Percentiles rank a stretch among this genome's conserved stretches.
phyloP scores from a whole-genome alignment of 805 yeast genomes.

The Candida nanaspora region DNA sequence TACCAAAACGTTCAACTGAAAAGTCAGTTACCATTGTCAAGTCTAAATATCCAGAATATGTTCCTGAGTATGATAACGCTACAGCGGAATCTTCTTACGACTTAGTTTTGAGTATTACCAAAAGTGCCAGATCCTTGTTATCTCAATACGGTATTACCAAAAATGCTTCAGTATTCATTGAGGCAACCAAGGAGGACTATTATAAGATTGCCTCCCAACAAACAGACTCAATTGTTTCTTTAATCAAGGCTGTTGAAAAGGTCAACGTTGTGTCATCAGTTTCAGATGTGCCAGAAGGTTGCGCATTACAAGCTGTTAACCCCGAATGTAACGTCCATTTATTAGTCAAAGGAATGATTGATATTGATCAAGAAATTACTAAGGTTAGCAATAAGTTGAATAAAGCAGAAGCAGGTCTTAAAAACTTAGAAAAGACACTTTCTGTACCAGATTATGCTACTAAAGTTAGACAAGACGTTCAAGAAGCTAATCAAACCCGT shows the following conservation, averaged over 20 bases:
- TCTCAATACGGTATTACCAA: slow-evolving; percentile 85
- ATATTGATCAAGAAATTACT: slow-evolving; percentile 81
- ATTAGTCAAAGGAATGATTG: slow-evolving; percentile 90
- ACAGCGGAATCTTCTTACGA: slow-evolving; percentile 73
- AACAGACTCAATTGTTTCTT: slow-evolving; percentile 79
- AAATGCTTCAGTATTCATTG: slow-evolving; percentile 82
- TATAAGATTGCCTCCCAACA: slow-evolving; percentile 56
- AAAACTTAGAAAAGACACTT: slow-evolving; percentile 63
- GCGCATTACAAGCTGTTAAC: slow-evolving; percentile 77
- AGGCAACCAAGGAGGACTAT: slow-evolving; percentile 44
- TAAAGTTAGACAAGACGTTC: slow-evolving; percentile 79
- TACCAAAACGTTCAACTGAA: slow-evolving; percentile 80
- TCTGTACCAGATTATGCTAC: slow-evolving; percentile 68
- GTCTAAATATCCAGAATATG: slow-evolving; percentile 72
- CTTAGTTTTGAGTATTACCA: slow-evolving; percentile 76
- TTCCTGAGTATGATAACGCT: slow-evolving; percentile 51
- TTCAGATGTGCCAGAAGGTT: slow-evolving; percentile 74
- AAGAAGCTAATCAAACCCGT: slow-evolving; percentile 64
- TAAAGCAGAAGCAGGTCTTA: slow-evolving; percentile 53
- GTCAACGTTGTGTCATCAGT: slow-evolving; percentile 54
- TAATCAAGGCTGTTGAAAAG: slow-evolving; percentile 83
- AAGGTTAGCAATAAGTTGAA: slow-evolving; percentile 75
- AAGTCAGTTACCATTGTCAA: slow-evolving; percentile 62
- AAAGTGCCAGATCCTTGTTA: slow-evolving; percentile 85
- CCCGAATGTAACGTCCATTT: slow-evolving; percentile 82